Conservation (phyloP, 441 rosid species). For the Cnidoscolus chayamansa region DNA sequence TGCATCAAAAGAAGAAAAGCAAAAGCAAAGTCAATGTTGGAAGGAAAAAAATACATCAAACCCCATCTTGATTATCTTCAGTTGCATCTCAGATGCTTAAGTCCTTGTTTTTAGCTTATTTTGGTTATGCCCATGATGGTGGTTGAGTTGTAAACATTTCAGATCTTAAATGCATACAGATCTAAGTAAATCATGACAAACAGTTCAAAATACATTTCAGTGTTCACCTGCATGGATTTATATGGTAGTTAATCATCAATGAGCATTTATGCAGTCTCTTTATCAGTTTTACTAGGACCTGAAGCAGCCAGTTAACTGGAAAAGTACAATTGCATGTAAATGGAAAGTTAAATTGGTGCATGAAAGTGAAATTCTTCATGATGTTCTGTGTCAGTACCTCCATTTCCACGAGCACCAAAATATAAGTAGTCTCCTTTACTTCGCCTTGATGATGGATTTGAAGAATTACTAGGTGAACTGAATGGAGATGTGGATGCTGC, state of each 20-base stretch:
- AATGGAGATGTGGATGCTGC: constrained; percentile 39
- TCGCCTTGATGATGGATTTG: constrained; percentile 41
- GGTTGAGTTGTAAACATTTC: neutral
- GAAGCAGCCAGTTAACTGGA: neutral
- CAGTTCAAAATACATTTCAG: neutral
- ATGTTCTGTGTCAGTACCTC: constrained; percentile 48
- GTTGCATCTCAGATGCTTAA: constrained; percentile 1
- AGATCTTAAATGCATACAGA: neutral
- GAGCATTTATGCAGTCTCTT: neutral
- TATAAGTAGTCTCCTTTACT: constrained; percentile 47
- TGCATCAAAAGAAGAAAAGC: neutral
- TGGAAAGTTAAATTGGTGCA: neutral
- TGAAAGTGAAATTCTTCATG: constrained; percentile 10
- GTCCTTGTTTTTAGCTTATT: neutral
- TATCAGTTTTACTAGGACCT: neutral
- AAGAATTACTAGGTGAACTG: constrained; percentile 36
- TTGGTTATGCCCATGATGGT: neutral
- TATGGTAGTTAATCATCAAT: neutral
- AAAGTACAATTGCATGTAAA: neutral
- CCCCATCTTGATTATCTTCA: neutral
- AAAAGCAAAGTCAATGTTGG: neutral
- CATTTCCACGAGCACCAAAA: constrained; percentile 70
- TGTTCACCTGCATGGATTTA: neutral
- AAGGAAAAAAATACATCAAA: too few species aligned
- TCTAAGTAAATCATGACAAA: neutral